Base-by-base conservation (phyloP, 768 basidiomycete species). In the Kwoniella botswanensis region DNA sequence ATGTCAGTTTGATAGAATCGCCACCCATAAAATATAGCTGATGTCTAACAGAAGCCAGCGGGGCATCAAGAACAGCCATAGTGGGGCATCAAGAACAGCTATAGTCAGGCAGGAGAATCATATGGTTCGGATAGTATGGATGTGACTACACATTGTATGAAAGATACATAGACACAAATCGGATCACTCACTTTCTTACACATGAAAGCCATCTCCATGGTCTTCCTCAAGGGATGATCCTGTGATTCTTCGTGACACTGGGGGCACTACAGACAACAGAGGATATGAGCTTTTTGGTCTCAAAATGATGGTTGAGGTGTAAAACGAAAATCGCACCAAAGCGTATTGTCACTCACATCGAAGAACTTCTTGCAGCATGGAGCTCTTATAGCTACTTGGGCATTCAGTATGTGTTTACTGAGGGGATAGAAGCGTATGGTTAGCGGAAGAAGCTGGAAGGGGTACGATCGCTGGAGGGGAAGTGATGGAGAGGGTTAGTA, bases 281-380 rank as follows among this genome's bases (percentile, higher is more conserved):
- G 29, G n/a, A n/a, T 24, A 26, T 44, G 1, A 18, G 26, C 3
- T 22, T 13, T 10, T 60, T 44, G 65, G 43, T 18, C 9, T 21
- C 21, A n/a, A 1, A 21, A 18, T 59, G 15, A 24, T 35, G 35
- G 7, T 7, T 35, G 35, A 35, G 35, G 5, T 35, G 35, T 43
- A 12, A 2, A 44, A n/a, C 42, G 55, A 65, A n/a, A 41, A 21
- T n/a, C 21, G 41, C 4, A 13, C 17, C 24, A 57, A 22, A 3
- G 7, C 22, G 26, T 50, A 1, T 41, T 2, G 10, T 44, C 42
- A 79, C 85, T 76, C 60, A 85, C 86, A 66, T 99, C 97, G 80
- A 89, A 98, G 95, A 96, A 99, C 77, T 90, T 91, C 83, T 93
- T 92, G 89, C 97, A 98, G 85, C 97, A 98, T 3, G 95, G 94